phyloP scores from a whole-genome alignment of 176 grass and related monocot genomes.

The Bromus sterilis region DNA sequence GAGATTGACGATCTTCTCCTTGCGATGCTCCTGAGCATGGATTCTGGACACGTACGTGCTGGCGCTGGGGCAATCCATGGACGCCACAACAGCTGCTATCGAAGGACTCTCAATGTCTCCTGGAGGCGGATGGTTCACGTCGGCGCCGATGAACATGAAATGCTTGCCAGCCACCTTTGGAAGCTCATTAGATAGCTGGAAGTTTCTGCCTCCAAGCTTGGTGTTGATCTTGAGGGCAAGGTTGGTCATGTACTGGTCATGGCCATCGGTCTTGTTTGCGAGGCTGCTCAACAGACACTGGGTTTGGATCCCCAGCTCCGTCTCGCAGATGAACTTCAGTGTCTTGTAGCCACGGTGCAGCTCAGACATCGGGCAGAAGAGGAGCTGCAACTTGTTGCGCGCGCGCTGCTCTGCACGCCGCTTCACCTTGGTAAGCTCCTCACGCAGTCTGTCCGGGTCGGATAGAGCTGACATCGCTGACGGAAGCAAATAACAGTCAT shows the following conservation, averaged over 20 bases:
- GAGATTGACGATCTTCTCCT: conserved; percentile 34
- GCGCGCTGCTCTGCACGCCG: neutral
- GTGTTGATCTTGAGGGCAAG: conserved; percentile 55
- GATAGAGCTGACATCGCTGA: conserved; percentile 27
- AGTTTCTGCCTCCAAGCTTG: conserved; percentile 54
- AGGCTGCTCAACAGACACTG: conserved; percentile 31
- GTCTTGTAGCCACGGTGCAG: conserved; percentile 46
- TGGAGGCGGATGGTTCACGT: conserved; percentile 52
- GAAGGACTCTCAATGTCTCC: conserved; percentile 39
- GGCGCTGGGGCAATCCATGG: conserved; percentile 12
- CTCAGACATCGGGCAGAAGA: conserved; percentile 50
- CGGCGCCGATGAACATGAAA: conserved; percentile 62
- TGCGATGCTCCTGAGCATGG: conserved; percentile 21
- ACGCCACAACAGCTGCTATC: conserved; percentile 49
- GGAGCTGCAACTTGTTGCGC: conserved; percentile 22
- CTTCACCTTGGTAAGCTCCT: conserved; percentile 27
- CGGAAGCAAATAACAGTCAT: neutral
- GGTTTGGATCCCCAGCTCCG: conserved; percentile 48
- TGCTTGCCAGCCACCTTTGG: conserved; percentile 17
- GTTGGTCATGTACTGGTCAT: conserved; percentile 51
- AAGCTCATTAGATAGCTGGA: conserved; percentile 33
- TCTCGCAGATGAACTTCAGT: conserved; percentile 53
- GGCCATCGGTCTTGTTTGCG: conserved; percentile 15
- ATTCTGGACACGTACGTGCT: conserved; percentile 47
- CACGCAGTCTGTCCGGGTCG: neutral